phyloP scores from a whole-genome alignment of 805 yeast species.

The Myxozyma melibiosi region DNA sequence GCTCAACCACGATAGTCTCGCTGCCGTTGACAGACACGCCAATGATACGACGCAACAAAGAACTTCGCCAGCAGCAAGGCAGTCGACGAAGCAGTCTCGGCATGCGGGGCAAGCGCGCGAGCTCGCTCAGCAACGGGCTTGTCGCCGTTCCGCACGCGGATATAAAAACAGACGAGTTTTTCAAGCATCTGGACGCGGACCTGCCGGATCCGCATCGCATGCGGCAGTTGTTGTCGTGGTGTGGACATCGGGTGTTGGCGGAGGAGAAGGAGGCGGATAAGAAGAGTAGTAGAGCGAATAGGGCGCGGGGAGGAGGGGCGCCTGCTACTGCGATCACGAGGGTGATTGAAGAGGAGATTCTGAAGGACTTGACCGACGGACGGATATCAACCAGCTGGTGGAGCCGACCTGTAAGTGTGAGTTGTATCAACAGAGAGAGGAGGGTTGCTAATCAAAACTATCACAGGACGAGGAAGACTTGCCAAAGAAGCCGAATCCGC shows the following conservation, averaged over 20 bases:
- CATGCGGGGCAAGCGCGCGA: conserved; percentile 67
- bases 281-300: neutral
- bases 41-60: conserved; percentile 44
- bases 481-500: conserved; percentile 54
- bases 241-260: conserved; percentile 53
- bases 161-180: conserved; percentile 55
- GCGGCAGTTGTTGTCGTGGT: conserved; percentile 71
- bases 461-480: conserved; percentile 37
- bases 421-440: conserved; percentile 38
- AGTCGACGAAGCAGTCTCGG: conserved; percentile 39
- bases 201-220: conserved; percentile 73
- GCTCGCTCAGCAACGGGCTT: conserved; percentile 75
- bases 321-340: conserved; percentile 46
- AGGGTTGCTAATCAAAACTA: conserved; percentile 12
- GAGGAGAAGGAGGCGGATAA: conserved; percentile 35
- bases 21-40: conserved; percentile 47
- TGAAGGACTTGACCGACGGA: conserved; percentile 62
- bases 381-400: conserved; percentile 71
- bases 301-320: neutral
- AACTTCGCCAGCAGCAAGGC: conserved; percentile 38
- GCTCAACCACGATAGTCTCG: conserved; percentile 31
- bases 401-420: conserved; percentile 44
- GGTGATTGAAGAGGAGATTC: conserved; percentile 63
- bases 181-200: conserved; percentile 61
- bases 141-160: conserved; percentile 67